Percentiles rank a stretch among this genome's conserved stretches.
These are phyloP conservation scores for Xylaria curta DNA, from an alignment of 495 filamentous ascomycete species.

Conservation along the genomic window DNA sequence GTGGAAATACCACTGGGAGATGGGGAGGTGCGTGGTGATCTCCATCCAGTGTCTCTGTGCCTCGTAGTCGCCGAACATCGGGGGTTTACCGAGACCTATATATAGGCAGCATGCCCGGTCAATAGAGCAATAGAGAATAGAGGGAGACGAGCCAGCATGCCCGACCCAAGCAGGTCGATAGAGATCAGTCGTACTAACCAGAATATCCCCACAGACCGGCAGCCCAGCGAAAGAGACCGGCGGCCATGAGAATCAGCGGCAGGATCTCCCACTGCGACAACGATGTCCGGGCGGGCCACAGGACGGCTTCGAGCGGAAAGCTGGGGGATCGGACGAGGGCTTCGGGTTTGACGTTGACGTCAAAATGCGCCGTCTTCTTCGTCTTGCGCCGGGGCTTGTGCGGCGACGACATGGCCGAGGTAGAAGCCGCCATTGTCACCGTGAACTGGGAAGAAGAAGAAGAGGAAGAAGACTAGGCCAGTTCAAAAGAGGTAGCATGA, in stretches of 20 bases:
- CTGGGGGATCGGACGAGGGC: conserved; percentile 53
- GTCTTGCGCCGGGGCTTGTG: conserved; percentile 59
- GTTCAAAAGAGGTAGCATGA: too few species aligned
- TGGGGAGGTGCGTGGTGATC: conserved; percentile 83
- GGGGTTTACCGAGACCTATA: conserved; percentile 76
- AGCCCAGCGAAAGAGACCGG: conserved; percentile 92
- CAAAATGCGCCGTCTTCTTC: conserved; percentile 48
- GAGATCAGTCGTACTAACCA: conserved; percentile 55
- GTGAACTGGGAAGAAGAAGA: conserved; percentile 15
- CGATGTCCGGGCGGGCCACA: conserved; percentile 85
- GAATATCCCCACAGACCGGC: conserved; percentile 94
- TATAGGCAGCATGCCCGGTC: not conserved
- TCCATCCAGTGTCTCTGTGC: conserved; percentile 99
- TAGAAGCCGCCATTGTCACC: conserved; percentile 52
- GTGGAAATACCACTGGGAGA: conserved; percentile 97
- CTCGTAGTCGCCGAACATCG: conserved; percentile 97
- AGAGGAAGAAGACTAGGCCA: not conserved
- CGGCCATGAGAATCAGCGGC: conserved; percentile 84
- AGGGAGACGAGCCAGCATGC: not conserved
- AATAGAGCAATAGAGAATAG: too few species aligned
- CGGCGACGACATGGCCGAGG: conserved; percentile 48
- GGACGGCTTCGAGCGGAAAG: conserved; percentile 88
- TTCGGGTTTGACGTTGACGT: conserved; percentile 40
- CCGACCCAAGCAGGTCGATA: not conserved
- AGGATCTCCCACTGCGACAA: conserved; percentile 93